A percentile compares a stretch with the other conserved stretches of the same genome.
Evolutionary conservation across 202 grass and related monocot genomes (phyloP).

Genomic region (Panicum hallii): DNA sequence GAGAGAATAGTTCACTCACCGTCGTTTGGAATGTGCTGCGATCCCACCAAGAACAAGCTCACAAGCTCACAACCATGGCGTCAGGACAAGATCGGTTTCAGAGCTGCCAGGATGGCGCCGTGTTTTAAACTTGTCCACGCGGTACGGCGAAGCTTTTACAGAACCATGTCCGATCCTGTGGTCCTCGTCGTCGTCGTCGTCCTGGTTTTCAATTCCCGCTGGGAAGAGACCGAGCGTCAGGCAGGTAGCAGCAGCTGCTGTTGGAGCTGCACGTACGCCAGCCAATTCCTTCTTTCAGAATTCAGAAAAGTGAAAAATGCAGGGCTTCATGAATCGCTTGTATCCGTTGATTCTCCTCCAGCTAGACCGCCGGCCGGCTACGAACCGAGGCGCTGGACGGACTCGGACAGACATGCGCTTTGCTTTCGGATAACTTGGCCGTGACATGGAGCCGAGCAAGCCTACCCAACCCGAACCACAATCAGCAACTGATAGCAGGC

Average conservation of each 20-base stretch:
- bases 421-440: neutral
- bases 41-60: neutral
- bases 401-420: neutral
- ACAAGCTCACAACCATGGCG: too few species aligned
- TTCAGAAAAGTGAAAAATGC: too few species aligned
- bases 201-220: neutral
- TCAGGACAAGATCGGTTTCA: neutral
- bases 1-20: neutral
- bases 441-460: constrained; percentile 21
- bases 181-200: too few species aligned
- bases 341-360: too few species aligned
- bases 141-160: neutral
- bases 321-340: too few species aligned
- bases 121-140: neutral
- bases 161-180: too few species aligned
- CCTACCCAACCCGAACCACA: neutral
- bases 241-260: neutral
- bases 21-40: constrained; percentile 2
- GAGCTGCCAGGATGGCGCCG: neutral
- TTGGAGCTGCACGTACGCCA: too few species aligned
- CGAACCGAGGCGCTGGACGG: neutral
- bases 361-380: too few species aligned
- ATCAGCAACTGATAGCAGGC: neutral
- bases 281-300: too few species aligned
- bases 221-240: neutral